phyloP scores from a whole-genome alignment of 352 stramenopile species.

The Albugo candida region DNA sequence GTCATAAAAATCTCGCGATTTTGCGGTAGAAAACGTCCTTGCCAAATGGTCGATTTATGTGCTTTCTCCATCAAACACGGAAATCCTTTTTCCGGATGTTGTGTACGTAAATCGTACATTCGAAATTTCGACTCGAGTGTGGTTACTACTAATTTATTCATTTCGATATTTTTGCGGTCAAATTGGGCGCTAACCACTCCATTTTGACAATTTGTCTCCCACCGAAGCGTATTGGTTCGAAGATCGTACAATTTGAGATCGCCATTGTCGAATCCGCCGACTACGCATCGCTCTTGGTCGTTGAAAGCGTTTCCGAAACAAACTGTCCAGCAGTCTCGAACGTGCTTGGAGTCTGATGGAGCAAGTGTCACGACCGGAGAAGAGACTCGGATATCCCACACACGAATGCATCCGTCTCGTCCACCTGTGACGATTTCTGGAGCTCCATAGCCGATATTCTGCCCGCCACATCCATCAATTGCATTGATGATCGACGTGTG shows the following conservation, averaged over 20 bases:
- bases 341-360: conserved; percentile 55
- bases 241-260: conserved; percentile 96
- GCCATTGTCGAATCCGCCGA: conserved; percentile 92
- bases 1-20: conserved; percentile 95
- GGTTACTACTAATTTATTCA: conserved; percentile 93
- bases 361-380: conserved; percentile 85
- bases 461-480: conserved; percentile 87
- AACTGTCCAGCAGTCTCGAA: conserved; percentile 90
- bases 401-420: conserved; percentile 86
- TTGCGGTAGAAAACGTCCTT: conserved; percentile 86
- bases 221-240: conserved; percentile 82
- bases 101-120: conserved; percentile 87
- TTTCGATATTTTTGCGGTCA: conserved; percentile 92
- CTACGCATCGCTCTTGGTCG: conserved; percentile 83
- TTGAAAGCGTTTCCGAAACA: conserved; percentile 91
- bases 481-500: conserved; percentile 89
- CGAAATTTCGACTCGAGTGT: conserved; percentile 93
- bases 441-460: conserved; percentile 75
- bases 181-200: conserved; percentile 92
- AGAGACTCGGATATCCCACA: conserved; percentile 88
- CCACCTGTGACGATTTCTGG: conserved; percentile 89
- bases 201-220: conserved; percentile 93
- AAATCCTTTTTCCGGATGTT: conserved; percentile 84
- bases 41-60: conserved; percentile 93
- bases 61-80: conserved; percentile 78